Conservation (phyloP, 345 rosid genomes). For the Gossypium rotundifolium region DNA sequence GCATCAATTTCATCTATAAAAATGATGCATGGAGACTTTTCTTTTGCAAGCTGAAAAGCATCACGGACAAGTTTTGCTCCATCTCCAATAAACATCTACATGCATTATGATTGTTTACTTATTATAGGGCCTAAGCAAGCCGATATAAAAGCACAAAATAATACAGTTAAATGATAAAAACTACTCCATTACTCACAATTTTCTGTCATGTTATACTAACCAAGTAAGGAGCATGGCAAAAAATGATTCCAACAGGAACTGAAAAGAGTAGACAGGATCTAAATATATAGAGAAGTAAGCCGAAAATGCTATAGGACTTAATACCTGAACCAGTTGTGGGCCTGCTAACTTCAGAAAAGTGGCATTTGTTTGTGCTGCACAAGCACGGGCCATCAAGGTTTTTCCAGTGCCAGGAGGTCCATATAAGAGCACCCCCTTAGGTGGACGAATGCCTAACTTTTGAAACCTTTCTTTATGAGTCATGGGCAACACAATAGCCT, state of each 20-base stretch:
- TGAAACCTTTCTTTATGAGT: constrained; percentile 93
- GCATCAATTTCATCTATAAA: constrained; percentile 99
- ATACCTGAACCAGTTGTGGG: constrained; percentile 96
- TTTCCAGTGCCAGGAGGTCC: constrained; percentile 99
- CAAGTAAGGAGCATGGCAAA: not conserved
- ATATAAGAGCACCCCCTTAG: constrained; percentile 94
- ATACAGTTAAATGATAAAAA: not conserved
- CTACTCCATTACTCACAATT: not conserved
- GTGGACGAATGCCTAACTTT: constrained; percentile 92
- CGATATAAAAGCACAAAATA: not conserved
- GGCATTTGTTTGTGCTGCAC: constrained; percentile 99
- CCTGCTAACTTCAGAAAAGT: constrained; percentile 97
- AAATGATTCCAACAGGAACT: not conserved
- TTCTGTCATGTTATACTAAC: not conserved
- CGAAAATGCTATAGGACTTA: not conserved
- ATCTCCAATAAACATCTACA: constrained; percentile 98
- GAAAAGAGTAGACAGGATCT: not conserved
- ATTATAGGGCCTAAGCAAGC: not conserved
- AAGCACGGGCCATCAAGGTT: constrained; percentile 98
- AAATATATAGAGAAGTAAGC: not conserved
- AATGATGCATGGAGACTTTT: constrained; percentile 98
- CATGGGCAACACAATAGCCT: constrained; percentile 98
- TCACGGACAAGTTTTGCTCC: constrained; percentile 99
- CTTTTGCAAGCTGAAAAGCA: constrained; percentile 98
- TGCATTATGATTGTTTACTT: constrained; percentile 1